Evolutionary conservation across 805 yeast species (phyloP), one percentile per base, ranked within the genome.

Genomic region (Saturnispora gosingensis): DNA sequence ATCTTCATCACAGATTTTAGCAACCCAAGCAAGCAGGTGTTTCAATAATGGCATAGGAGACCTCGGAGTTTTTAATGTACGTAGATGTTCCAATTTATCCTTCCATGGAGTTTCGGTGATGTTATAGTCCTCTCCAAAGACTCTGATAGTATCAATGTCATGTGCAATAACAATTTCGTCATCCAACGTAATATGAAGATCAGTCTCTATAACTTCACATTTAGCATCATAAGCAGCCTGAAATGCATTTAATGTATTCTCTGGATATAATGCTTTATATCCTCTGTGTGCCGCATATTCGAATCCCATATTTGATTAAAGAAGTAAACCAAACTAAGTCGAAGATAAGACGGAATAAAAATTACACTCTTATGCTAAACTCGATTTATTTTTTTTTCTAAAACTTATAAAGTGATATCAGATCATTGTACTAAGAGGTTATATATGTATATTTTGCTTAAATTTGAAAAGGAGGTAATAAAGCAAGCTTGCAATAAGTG

Each of bases 1-100:
- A 69, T 47, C 66, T 62, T 55, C 64, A 59, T 46, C 72, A 70
- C 58, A 66, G 70, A 62, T 70, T 67, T 58, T 75, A 60, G 74
- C 74, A 46, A 63, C 54, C 74, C 74, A 71, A 7, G 53, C 43
- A 7, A 71, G 54, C 0, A 62, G 54, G n/a, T 65, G 63, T 5
- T 51, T 51, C 6, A 71, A 59, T 5, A 67, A 56, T 1, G 71
- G 69, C 54, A 69, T 58, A 7, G 61, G 56, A 16, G 66, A 63
- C 40, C 64, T 65, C 2, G 74, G 75, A 34, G 61, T 61, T 32
- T 53, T 46, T 10, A 60, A 5, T 2, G 72, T 69, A 10, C 57
- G 55, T 24, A 71, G 55, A 20, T 56, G 46, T n/a, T 59, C 56
- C 13, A 71, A 53, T 2, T 59, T 59, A 3, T 65, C 62, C 5